Conservation (phyloP, 176 grass and related monocot genomes). For the Oryza coarctata region DNA sequence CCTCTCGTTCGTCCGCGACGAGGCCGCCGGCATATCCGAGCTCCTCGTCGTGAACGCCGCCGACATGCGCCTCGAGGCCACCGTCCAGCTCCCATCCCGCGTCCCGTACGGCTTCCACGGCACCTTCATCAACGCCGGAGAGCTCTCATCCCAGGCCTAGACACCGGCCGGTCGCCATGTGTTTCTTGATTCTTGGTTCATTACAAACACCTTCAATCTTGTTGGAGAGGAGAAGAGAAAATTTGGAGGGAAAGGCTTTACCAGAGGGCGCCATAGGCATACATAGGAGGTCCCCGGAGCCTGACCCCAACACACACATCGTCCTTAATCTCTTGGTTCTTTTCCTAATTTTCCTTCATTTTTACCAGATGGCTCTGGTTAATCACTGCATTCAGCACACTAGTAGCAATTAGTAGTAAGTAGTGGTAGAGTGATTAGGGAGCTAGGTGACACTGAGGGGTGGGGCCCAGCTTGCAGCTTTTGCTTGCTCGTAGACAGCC, state of each 20-base stretch:
- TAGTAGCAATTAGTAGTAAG: background rate
- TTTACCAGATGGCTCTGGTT: background rate
- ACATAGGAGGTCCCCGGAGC: slow-evolving; percentile 53
- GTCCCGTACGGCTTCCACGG: slow-evolving; percentile 96
- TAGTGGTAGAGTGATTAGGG: background rate
- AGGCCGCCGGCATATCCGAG: slow-evolving; percentile 50
- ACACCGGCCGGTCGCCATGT: background rate
- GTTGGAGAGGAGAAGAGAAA: slow-evolving; percentile 1
- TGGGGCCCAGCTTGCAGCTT: slow-evolving; percentile 31
- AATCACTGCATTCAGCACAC: background rate
- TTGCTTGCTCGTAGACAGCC: slow-evolving; percentile 36
- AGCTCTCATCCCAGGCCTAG: slow-evolving; percentile 62
- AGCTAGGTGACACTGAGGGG: background rate
- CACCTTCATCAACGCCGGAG: slow-evolving; percentile 60
- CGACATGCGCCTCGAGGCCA: slow-evolving; percentile 76
- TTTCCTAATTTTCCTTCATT: background rate
- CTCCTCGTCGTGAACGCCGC: slow-evolving; percentile 67
- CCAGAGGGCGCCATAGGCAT: slow-evolving; percentile 44
- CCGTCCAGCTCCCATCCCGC: slow-evolving; percentile 74
- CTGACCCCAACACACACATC: background rate
- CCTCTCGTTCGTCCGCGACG: slow-evolving; percentile 63
- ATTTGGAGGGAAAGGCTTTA: slow-evolving; percentile 45
- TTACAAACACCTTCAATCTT: background rate
- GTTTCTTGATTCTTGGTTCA: slow-evolving; percentile 37
- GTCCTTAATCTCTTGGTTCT: slow-evolving; percentile 3